Evolutionary conservation across 805 yeast genomes (phyloP).

Genomic region (Hanseniaspora guilliermondii): DNA sequence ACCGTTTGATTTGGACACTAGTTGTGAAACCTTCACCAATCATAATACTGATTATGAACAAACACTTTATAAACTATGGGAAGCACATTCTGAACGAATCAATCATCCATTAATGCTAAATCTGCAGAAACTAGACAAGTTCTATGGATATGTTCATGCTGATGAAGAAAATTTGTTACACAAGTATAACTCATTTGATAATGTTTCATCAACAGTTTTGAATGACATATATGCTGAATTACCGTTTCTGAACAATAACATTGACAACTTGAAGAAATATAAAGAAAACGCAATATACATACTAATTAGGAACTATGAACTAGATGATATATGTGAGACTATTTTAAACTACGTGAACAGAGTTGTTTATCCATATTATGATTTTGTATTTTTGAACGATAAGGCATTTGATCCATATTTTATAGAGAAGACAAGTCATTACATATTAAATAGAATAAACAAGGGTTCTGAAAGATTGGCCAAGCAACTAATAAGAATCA

Average conservation of each 20-base stretch:
- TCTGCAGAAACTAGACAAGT: background rate
- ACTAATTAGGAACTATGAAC: constrained; percentile 1
- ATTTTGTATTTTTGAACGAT: constrained; percentile 72
- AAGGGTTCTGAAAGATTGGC: constrained; percentile 29
- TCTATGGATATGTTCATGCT: background rate
- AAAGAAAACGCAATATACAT: constrained; percentile 6
- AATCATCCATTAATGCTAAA: constrained; percentile 1
- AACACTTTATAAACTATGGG: constrained; percentile 2
- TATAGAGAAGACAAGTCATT: constrained; percentile 39
- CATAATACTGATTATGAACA: background rate
- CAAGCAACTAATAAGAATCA: constrained; percentile 28
- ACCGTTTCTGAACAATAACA: background rate
- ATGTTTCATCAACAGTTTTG: background rate
- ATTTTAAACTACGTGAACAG: background rate
- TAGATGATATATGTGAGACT: background rate
- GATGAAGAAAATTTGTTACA: background rate
- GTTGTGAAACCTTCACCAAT: background rate
- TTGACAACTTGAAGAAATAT: background rate
- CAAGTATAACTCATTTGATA: background rate
- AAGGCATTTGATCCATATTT: constrained; percentile 55
- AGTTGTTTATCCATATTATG: constrained; percentile 32
- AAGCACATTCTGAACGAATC: background rate
- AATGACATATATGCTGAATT: background rate
- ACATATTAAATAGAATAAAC: background rate
- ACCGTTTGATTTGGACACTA: constrained; percentile 4